These are phyloP conservation scores for Chondrostereum purpureum DNA, from an alignment of 1,284 basidiomycete species.

Conservation along the genomic window DNA sequence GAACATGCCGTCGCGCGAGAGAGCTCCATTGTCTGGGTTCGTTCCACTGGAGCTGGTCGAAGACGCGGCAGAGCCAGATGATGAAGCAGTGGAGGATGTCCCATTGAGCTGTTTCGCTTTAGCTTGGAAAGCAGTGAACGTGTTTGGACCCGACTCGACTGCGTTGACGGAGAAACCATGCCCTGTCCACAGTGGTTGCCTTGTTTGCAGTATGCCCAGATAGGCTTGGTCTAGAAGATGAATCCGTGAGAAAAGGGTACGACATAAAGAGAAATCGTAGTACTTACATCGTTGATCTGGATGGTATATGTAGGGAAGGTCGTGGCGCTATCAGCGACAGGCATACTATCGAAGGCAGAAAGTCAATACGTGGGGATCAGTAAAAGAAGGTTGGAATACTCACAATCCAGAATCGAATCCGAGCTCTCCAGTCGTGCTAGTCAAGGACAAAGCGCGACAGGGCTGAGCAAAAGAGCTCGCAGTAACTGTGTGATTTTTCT, in stretches of 20 bases:
- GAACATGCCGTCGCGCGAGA: neutral
- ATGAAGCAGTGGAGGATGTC: constrained; percentile 17
- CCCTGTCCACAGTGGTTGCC: constrained; percentile 47
- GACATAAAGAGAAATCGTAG: neutral
- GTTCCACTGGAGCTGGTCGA: constrained; percentile 26
- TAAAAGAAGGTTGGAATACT: constrained; percentile 18
- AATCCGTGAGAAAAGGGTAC: neutral
- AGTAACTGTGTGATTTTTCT: constrained; percentile 46
- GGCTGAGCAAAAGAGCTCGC: constrained; percentile 53
- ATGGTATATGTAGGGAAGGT: constrained; percentile 49
- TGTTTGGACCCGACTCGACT: constrained; percentile 44
- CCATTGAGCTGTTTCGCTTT: constrained; percentile 38
- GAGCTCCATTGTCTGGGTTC: constrained; percentile 19
- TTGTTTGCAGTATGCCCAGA: constrained; percentile 47
- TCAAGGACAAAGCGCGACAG: constrained; percentile 40
- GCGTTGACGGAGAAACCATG: constrained; percentile 67
- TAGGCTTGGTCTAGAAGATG: constrained; percentile 31
- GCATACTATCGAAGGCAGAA: constrained; percentile 30
- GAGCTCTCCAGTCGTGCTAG: constrained; percentile 39
- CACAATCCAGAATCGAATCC: constrained; percentile 62
- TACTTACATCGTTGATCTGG: constrained; percentile 47
- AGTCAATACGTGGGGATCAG: neutral
- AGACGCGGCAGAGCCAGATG: constrained; percentile 19
- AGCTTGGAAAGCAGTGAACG: constrained; percentile 49
- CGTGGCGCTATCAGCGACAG: constrained; percentile 38